phyloP scores from a whole-genome alignment of 2,329 filamentous ascomycete species.

The Calonectria pseudoreteaudii region DNA sequence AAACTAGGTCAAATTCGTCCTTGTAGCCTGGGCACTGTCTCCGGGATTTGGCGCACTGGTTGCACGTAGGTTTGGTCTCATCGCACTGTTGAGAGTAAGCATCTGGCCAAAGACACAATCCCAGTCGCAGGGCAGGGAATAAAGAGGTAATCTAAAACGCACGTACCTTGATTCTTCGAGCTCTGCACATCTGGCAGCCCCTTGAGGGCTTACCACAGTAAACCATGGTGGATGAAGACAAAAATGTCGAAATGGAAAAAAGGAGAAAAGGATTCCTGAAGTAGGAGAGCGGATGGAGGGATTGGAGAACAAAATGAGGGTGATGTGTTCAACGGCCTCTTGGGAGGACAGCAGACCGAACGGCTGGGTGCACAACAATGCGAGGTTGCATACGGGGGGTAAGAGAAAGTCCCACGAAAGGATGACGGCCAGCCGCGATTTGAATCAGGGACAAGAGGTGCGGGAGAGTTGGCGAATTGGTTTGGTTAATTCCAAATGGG shows the following conservation, averaged over 20 bases:
- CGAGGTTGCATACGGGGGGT: conserved; percentile 41
- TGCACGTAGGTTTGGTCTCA: conserved; percentile 74
- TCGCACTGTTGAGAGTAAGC: conserved; percentile 65
- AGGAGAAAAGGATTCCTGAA: background rate
- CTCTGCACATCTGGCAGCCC: conserved; percentile 81
- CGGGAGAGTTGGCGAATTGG: background rate
- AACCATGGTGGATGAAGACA: conserved; percentile 62
- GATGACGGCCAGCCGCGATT: conserved; percentile 27
- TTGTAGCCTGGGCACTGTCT: conserved; percentile 75
- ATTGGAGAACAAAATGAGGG: conserved; percentile 21
- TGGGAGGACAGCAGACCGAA: conserved; percentile 38
- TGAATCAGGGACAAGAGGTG: conserved; percentile 9
- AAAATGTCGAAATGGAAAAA: background rate
- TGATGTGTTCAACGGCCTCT: conserved; percentile 34
- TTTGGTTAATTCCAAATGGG: conserved; percentile 13
- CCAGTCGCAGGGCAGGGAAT: background rate
- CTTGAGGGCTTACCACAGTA: conserved; percentile 75
- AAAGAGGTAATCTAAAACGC: background rate
- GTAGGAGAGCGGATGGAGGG: conserved; percentile 14
- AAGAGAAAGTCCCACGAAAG: conserved; percentile 24
- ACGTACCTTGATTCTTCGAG: conserved; percentile 77
- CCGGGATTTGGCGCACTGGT: conserved; percentile 73
- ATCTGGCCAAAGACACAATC: background rate
- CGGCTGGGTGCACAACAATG: conserved; percentile 40
- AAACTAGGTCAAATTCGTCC: conserved; percentile 78